Conservation (phyloP, 257 asterid genomes). For the Przewalskia tangutica region DNA sequence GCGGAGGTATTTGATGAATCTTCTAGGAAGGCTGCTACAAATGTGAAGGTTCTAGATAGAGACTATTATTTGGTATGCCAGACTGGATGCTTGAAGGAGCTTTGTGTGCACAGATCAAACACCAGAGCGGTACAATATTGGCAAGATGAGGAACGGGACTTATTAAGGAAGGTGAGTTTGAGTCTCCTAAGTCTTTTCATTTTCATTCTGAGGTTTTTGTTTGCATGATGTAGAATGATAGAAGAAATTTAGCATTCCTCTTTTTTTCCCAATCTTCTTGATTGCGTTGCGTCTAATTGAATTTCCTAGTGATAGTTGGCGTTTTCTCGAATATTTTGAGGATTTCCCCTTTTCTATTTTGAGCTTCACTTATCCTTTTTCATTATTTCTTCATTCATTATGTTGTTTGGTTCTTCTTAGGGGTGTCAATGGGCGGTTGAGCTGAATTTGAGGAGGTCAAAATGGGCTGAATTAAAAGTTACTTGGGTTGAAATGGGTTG, state of each 20-base stretch:
- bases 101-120: constrained; percentile 19
- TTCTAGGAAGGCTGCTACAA: constrained; percentile 37
- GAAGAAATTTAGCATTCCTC: background rate
- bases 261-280: background rate
- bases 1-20: constrained; percentile 25
- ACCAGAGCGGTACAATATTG: constrained; percentile 23
- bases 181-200: background rate
- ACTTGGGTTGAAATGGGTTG: too few relatives aligned
- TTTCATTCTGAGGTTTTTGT: background rate
- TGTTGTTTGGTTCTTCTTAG: background rate
- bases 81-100: constrained; percentile 22
- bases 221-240: background rate
- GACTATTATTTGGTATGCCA: constrained; percentile 18
- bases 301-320: background rate
- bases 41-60: constrained; percentile 19
- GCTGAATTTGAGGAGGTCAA: too few relatives aligned
- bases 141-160: constrained; percentile 20
- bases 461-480: too few relatives aligned
- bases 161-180: constrained; percentile 26
- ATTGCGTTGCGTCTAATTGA: background rate
- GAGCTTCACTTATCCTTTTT: background rate
- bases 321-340: background rate
- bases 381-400: background rate
- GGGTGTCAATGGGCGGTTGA: too few relatives aligned
- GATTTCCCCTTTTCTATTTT: background rate